phyloP scores from a whole-genome alignment of 179 eudicot species.

The Kewa caespitosa region DNA sequence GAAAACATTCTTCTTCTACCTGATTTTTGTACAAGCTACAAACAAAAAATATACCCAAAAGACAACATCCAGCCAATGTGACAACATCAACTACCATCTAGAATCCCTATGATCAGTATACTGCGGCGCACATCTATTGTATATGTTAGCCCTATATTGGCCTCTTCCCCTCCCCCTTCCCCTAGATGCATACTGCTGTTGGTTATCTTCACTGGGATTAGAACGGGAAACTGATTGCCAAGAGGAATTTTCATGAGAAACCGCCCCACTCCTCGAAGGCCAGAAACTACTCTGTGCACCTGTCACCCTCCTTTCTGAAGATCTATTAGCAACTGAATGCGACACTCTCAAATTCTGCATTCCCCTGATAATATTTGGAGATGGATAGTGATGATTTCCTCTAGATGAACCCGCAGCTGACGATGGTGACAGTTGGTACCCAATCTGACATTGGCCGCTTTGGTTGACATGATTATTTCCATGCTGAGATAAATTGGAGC shows the following conservation, averaged over 20 bases:
- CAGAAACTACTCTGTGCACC: background rate
- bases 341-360: conserved; percentile 8
- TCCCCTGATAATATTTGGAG: conserved; percentile 8
- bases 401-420: background rate
- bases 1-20: no score
- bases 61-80: no score
- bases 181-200: background rate
- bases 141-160: background rate
- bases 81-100: background rate
- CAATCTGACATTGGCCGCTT: background rate
- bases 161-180: conserved; percentile 19
- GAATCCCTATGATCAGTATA: background rate
- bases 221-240: conserved; percentile 13
- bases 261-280: background rate
- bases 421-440: conserved; percentile 1
- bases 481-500: background rate
- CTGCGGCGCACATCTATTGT: background rate
- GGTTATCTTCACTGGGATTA: background rate
- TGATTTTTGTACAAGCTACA: no score
- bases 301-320: background rate
- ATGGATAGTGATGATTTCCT: background rate
- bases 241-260: background rate
- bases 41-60: no score
- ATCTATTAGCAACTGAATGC: background rate
- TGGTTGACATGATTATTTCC: background rate